phyloP scores from a whole-genome alignment of 2,329 filamentous ascomycete genomes.

The Claviceps spartinae region DNA sequence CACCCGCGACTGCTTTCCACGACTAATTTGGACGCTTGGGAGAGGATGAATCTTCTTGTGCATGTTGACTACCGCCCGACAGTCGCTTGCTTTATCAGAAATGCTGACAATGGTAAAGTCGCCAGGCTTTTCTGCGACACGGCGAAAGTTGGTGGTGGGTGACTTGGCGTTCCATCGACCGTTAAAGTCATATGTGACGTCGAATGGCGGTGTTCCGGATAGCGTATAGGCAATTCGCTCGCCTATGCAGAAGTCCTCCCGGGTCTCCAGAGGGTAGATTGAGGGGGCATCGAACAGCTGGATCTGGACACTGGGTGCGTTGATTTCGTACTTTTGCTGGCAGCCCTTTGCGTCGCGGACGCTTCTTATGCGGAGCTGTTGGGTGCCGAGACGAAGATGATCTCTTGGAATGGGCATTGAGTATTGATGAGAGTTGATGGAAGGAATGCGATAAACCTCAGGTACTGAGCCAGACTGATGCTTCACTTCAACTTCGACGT shows the following conservation, averaged over 20 bases:
- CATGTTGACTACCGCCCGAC: slow-evolving; percentile 65
- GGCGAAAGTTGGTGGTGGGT: slow-evolving; percentile 71
- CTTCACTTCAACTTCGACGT: slow-evolving; percentile 83
- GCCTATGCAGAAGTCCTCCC: slow-evolving; percentile 84
- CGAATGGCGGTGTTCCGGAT: slow-evolving; percentile 81
- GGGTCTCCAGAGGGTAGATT: slow-evolving; percentile 75
- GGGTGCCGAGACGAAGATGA: slow-evolving; percentile 75
- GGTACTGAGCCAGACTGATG: slow-evolving; percentile 70
- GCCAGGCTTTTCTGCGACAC: slow-evolving; percentile 83
- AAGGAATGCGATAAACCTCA: slow-evolving; percentile 68
- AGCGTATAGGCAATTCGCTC: slow-evolving; percentile 88
- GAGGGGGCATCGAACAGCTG: slow-evolving; percentile 87
- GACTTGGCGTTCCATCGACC: slow-evolving; percentile 69
- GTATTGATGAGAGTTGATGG: slow-evolving; percentile 62
- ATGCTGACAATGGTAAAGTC: slow-evolving; percentile 78
- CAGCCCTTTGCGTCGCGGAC: slow-evolving; percentile 82
- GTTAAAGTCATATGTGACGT: slow-evolving; percentile 83
- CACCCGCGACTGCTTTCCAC: slow-evolving; percentile 64
- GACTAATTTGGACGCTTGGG: slow-evolving; percentile 80
- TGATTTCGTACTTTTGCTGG: slow-evolving; percentile 59
- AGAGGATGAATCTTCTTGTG: slow-evolving; percentile 80
- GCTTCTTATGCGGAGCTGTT: slow-evolving; percentile 77
- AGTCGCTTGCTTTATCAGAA: slow-evolving; percentile 78
- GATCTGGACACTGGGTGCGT: slow-evolving; percentile 69
- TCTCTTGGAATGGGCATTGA: slow-evolving; percentile 74